Evolutionary conservation across 306 rosid species (phyloP).

Genomic region (Rubus parviflorus): DNA sequence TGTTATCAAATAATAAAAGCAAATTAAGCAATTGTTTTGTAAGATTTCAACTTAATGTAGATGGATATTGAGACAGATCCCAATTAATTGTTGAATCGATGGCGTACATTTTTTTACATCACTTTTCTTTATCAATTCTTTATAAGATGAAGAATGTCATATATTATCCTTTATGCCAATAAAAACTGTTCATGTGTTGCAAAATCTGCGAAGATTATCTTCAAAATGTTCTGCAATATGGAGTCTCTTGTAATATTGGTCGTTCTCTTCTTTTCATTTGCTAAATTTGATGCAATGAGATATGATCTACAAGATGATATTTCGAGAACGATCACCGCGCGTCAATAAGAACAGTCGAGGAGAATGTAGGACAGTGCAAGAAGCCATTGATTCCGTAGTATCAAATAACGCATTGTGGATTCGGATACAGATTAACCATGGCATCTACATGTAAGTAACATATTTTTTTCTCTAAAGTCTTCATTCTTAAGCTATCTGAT

Average conservation of each 20-base stretch:
- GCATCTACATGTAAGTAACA: constrained; percentile 17
- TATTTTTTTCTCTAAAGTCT: neutral
- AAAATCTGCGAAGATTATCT: too few relatives aligned
- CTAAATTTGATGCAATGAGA: neutral
- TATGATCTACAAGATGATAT: neutral
- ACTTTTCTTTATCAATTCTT: too few relatives aligned
- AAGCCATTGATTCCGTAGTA: constrained; percentile 38
- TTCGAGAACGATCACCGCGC: neutral
- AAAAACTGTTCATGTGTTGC: too few relatives aligned
- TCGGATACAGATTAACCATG: constrained; percentile 30
- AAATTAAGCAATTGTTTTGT: too few relatives aligned
- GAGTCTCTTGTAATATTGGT: neutral
- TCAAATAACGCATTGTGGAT: constrained; percentile 25
- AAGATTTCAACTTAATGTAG: too few relatives aligned
- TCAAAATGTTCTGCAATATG: neutral
- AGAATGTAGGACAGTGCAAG: constrained; percentile 27
- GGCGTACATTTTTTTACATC: too few relatives aligned
- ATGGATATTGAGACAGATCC: too few relatives aligned
- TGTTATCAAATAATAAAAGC: too few relatives aligned
- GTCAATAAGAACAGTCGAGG: constrained; percentile 28
- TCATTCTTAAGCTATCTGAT: neutral
- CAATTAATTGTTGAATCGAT: too few relatives aligned
- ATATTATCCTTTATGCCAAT: too few relatives aligned
- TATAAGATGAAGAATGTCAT: too few relatives aligned
- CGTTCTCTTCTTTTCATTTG: neutral